These are phyloP conservation scores for Juglanconis sp. DNA, from an alignment of 2,329 filamentous ascomycete species.

Conservation along the genomic window DNA sequence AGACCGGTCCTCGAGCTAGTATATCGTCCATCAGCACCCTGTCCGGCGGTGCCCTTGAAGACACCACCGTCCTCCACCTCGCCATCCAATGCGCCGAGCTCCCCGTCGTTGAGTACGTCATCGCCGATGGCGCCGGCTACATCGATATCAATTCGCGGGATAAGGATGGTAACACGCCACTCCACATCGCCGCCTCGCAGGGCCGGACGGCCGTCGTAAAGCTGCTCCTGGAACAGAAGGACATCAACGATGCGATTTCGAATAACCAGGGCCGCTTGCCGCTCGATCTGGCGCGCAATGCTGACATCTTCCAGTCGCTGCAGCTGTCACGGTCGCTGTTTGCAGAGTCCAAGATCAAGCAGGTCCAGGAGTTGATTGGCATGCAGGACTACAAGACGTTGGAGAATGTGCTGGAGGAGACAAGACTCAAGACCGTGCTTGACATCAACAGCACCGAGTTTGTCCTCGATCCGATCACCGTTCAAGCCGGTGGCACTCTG, in stretches of 20 bases:
- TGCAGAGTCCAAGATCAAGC: constrained; percentile 78
- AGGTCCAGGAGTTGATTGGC: constrained; percentile 76
- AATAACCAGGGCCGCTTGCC: constrained; percentile 84
- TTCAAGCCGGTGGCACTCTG: constrained; percentile 82
- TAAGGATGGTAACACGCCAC: constrained; percentile 88
- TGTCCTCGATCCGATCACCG: constrained; percentile 72
- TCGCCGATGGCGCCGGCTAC: constrained; percentile 65
- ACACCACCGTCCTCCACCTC: constrained; percentile 87
- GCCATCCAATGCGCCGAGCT: constrained; percentile 94
- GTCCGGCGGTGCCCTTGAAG: constrained; percentile 55
- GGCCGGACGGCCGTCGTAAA: constrained; percentile 78
- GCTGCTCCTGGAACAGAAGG: constrained; percentile 75
- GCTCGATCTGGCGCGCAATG: constrained; percentile 83
- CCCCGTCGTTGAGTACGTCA: constrained; percentile 89
- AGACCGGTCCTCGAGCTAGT: constrained; percentile 52
- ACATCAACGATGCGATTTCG: constrained; percentile 81
- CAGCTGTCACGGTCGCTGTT: constrained; percentile 88
- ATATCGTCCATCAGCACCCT: constrained; percentile 49
- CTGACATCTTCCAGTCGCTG: constrained; percentile 92
- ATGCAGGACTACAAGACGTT: constrained; percentile 72
- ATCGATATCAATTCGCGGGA: constrained; percentile 88
- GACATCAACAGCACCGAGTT: constrained; percentile 93
- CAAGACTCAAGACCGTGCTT: constrained; percentile 77
- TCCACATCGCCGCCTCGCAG: constrained; percentile 82
- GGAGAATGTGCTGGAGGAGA: constrained; percentile 78